A percentile compares a stretch with the other conserved stretches of the same genome.
These are phyloP conservation scores for Chrysopogon serrulatus DNA, from an alignment of 176 grass and related monocot species.

Conservation along the genomic window DNA sequence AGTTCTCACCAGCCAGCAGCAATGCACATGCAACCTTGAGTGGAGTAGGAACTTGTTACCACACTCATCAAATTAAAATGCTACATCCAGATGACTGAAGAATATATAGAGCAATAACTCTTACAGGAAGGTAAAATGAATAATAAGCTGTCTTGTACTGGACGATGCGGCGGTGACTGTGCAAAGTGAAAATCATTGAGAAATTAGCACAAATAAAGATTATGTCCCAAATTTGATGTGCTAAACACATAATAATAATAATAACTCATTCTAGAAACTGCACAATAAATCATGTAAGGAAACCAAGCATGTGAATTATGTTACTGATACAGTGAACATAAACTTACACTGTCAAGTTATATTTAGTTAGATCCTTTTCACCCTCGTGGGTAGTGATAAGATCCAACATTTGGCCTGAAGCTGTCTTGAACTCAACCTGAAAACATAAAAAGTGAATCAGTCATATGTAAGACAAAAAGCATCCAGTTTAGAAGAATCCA, in stretches of 20 bases:
- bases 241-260: slow-evolving; percentile 22
- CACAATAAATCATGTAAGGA: slow-evolving; percentile 4
- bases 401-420: slow-evolving; percentile 93
- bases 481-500: slow-evolving; percentile 24
- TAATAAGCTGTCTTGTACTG: slow-evolving; percentile 99
- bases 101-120: background rate
- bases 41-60: slow-evolving; percentile 6
- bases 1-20: slow-evolving; percentile 73
- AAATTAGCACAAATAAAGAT: slow-evolving; percentile 18
- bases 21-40: slow-evolving; percentile 92
- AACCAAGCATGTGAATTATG: background rate
- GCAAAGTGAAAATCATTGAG: slow-evolving; percentile 26
- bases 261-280: background rate
- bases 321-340: background rate
- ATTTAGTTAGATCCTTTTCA: slow-evolving; percentile 86
- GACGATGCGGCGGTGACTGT: slow-evolving; percentile 90
- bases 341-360: slow-evolving; percentile 80
- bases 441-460: slow-evolving; percentile 11
- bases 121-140: slow-evolving; percentile 98
- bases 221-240: background rate
- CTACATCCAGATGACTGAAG: background rate
- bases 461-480: background rate
- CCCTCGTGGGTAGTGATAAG: slow-evolving; percentile 98
- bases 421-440: slow-evolving; percentile 98
- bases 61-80: background rate